Evolutionary conservation across 768 basidiomycete species (phyloP).

Genomic region (Rossbeevera mucosa): DNA sequence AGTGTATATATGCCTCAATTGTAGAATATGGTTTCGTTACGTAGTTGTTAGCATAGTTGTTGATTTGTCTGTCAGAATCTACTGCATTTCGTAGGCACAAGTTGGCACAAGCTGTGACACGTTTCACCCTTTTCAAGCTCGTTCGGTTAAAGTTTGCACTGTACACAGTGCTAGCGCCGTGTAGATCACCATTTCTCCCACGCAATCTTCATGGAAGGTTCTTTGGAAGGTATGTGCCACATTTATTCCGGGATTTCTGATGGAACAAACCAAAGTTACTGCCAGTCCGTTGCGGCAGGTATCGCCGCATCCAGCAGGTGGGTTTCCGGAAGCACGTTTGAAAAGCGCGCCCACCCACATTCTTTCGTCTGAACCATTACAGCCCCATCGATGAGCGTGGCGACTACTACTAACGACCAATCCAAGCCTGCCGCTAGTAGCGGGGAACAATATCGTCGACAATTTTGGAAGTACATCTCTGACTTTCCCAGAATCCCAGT

Average conservation of each 20-base stretch:
- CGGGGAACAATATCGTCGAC: not conserved
- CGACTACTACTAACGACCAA: not conserved
- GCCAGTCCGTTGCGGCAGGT: not conserved
- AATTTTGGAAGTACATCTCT: not conserved
- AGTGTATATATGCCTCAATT: not conserved
- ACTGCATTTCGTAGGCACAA: too few species aligned
- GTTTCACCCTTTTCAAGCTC: not conserved
- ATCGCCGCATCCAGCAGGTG: not conserved
- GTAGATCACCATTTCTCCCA: conserved; percentile 1
- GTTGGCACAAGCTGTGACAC: too few species aligned
- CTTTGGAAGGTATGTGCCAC: conserved; percentile 4
- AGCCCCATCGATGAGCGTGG: conserved; percentile 5
- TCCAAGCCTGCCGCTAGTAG: not conserved
- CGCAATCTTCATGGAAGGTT: conserved; percentile 12
- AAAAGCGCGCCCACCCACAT: not conserved
- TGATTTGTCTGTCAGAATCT: not conserved
- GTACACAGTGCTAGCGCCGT: too few species aligned
- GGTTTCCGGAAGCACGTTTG: not conserved
- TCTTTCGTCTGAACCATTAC: not conserved
- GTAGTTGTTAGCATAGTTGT: not conserved
- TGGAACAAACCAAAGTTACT: conserved; percentile 5
- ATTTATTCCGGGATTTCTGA: conserved; percentile 13
- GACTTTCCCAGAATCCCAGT: conserved; percentile 15
- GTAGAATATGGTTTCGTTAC: conserved; percentile 3
- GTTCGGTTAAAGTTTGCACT: too few species aligned